Conservation (phyloP, 2,329 filamentous ascomycete genomes). For the Colletotrichum musicola region DNA sequence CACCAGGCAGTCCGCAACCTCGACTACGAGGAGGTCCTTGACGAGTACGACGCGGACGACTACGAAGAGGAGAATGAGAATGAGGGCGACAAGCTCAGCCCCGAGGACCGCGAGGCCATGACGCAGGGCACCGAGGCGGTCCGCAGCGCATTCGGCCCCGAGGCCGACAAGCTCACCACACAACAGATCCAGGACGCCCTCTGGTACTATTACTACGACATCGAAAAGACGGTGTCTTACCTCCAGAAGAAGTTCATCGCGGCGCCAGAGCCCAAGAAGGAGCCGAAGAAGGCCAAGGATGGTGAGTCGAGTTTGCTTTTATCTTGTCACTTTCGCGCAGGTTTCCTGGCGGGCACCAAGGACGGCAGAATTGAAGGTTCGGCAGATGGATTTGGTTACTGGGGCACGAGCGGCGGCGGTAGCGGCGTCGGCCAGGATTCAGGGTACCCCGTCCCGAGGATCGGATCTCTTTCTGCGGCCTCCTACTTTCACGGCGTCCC, state of each 20-base stretch:
- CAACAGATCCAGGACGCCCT: constrained; percentile 87
- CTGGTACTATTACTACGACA: constrained; percentile 97
- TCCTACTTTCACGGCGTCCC: constrained; percentile 86
- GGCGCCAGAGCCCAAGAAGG: constrained; percentile 52
- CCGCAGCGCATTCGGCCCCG: constrained; percentile 71
- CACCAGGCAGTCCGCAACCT: constrained; percentile 62
- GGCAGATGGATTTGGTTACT: constrained; percentile 38
- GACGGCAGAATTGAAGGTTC: constrained; percentile 41
- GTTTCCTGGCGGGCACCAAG: constrained; percentile 27
- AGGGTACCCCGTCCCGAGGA: constrained; percentile 39
- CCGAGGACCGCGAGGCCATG: constrained; percentile 66
- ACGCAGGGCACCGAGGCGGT: constrained; percentile 76
- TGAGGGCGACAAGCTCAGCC: constrained; percentile 60
- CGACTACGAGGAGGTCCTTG: constrained; percentile 62
- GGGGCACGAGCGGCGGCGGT: constrained; percentile 14
- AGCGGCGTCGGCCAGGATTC: constrained; percentile 5
- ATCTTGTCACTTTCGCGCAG: constrained; percentile 5
- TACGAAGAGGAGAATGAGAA: constrained; percentile 60
- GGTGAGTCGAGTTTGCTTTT: constrained; percentile 51
- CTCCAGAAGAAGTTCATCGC: constrained; percentile 74
- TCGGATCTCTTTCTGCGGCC: constrained; percentile 48
- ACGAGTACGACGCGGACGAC: constrained; percentile 61
- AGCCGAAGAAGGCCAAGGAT: constrained; percentile 57
- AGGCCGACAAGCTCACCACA: constrained; percentile 67
- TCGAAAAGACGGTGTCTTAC: constrained; percentile 86